Base-by-base conservation (phyloP, 805 yeast species). In the Monosporozyma unispora region DNA sequence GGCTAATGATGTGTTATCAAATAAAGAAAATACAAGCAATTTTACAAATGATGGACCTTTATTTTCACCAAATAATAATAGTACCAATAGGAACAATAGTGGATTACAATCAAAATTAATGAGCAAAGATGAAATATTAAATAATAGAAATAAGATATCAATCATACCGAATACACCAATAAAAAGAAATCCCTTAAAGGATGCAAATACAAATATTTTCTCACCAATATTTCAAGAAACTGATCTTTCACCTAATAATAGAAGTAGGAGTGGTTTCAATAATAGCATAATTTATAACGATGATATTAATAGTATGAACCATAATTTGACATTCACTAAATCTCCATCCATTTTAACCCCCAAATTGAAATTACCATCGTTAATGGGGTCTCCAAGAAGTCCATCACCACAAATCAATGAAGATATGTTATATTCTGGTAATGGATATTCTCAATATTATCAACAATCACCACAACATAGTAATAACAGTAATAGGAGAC, bases 121-220 rank as follows among this genome's bases (percentile, higher is more conserved):
- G 3, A 52, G 44, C 46, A 49, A 44, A 48, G 35, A 31, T 8
- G 25, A 42, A 35, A 45, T 53, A 25, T 49, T 47, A 28, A 60
- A 52, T 23, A 59, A 66, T 19, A 39, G 27, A 39, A 39, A 39
- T 14, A 58, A 55, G 22, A 61, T 57, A 45, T 45, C 59, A 18
- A 48, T 49, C 22, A 61, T 59, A 18, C 69, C 68, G 4, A 61
- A 60, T 39, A 63, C 67, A 12, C 69, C 67, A 16, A 58, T 66
- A 35, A 66, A 64, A 43, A 63, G 56, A 53, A 60, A 63, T 10
- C 70, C 68, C 11, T 46, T 50, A 44, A 51, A 52, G 38, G 53
- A 52, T n/a, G 11, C 42, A n/a, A 54, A 45, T 38, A 50, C 51
- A 27, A 51, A 42, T 45, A 31, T 46, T 11, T 8, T 47, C 31